phyloP scores from a whole-genome alignment of 108 stramenopile species.

The Phaeodactylum tricornutum region DNA sequence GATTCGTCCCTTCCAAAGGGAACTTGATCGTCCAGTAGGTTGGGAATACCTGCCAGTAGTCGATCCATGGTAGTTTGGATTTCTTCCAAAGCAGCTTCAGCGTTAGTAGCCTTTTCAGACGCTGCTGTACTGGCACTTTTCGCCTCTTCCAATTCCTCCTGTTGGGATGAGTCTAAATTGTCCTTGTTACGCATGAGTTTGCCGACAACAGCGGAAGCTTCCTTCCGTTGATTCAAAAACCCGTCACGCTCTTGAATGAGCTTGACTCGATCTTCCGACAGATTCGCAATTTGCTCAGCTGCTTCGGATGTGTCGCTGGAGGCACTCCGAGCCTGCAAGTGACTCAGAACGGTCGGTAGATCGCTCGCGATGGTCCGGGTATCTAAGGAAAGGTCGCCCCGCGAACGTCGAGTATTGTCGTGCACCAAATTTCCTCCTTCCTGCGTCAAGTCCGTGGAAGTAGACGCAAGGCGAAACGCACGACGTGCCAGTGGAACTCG shows the following conservation, averaged over 20 bases:
- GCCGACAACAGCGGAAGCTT: constrained; percentile 54
- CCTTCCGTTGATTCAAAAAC: constrained; percentile 60
- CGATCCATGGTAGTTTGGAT: constrained; percentile 62
- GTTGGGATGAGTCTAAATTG: constrained; percentile 1
- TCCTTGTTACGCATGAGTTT: constrained; percentile 45
- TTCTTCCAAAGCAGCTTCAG: constrained; percentile 38
- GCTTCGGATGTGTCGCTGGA: constrained; percentile 56
- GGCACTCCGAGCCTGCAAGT: constrained; percentile 66
- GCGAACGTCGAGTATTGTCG: no score
- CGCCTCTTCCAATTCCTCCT: constrained; percentile 38
- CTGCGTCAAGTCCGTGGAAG: no score
- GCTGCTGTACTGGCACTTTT: constrained; percentile 38
- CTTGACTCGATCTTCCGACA: constrained; percentile 40
- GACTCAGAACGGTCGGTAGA: constrained; percentile 59
- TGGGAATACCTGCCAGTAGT: constrained; percentile 81
- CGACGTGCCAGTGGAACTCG: no score
- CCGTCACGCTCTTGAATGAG: constrained; percentile 69
- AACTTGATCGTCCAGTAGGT: constrained; percentile 85
- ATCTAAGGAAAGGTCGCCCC: constrained; percentile 46
- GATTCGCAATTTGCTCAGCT: constrained; percentile 35
- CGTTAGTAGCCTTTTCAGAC: constrained; percentile 41
- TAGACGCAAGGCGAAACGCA: no score
- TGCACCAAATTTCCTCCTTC: no score
- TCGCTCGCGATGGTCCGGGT: constrained; percentile 48
- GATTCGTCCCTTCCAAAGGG: constrained; percentile 81